These are phyloP conservation scores for Chalciporus chontae DNA, from an alignment of 768 basidiomycete genomes.

Conservation along the genomic window DNA sequence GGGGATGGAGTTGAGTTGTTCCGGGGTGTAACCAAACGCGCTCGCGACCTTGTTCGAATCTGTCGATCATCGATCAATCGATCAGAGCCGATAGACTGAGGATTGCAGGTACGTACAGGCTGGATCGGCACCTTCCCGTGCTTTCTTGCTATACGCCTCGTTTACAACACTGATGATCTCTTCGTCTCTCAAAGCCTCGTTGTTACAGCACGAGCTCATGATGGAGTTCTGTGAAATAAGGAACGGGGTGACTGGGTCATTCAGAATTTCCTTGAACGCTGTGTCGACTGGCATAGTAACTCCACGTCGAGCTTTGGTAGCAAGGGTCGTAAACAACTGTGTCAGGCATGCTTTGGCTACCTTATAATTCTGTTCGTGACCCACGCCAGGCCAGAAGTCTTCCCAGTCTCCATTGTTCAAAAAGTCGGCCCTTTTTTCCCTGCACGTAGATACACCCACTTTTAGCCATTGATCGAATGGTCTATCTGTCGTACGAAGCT, in stretches of 20 bases:
- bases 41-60: constrained; percentile 17
- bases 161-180: neutral
- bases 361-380: too few relatives aligned
- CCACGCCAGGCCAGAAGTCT: too few relatives aligned
- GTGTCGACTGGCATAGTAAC: too few relatives aligned
- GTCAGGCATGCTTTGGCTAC: too few relatives aligned
- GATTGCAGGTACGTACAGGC: constrained; percentile 10
- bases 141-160: neutral
- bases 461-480: neutral
- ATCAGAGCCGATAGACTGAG: neutral
- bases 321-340: too few relatives aligned
- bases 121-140: constrained; percentile 4
- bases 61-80: neutral
- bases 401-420: neutral
- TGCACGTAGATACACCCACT: neutral
- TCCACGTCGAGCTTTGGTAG: too few relatives aligned
- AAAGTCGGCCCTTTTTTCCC: neutral
- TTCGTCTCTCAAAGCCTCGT: neutral
- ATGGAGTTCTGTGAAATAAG: too few relatives aligned
- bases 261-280: too few relatives aligned
- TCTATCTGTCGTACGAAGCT: neutral
- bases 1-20: constrained; percentile 42
- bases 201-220: neutral
- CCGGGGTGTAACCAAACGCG: constrained; percentile 46
- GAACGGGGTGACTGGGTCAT: too few relatives aligned